Evolutionary conservation across 768 basidiomycete genomes (phyloP), one percentile per base, ranked within the genome.

Genomic region (Porphyrellus cyaneotinctus): DNA sequence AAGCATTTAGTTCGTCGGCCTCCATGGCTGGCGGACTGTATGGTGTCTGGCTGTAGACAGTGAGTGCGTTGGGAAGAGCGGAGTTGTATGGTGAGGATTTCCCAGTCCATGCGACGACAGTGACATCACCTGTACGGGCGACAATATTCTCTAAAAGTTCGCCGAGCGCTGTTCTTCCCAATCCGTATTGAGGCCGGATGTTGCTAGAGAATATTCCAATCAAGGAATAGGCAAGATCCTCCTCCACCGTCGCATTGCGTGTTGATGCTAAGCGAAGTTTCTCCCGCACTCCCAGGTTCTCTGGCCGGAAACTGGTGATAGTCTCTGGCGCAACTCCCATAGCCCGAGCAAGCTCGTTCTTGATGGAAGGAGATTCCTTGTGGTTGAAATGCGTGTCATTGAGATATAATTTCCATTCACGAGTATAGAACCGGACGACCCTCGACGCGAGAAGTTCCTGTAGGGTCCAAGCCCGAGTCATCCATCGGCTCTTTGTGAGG

Each of bases 261-360:
- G 32, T 44, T n/a, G 55, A 56, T 39, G 55, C 55, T 17, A 56
- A 43, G n/a, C 51, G 55, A 15, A 56, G 55, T 18, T 56, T 56
- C 24, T 48, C 56, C 17, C 56, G 52, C 22, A 49, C 37, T 4
- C 36, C 33, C 31, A 58, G 49, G 37, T 22, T 8, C 8, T 48
- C 31, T 1, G 53, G 56, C 11, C 38, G 45, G 15, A 55, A 58
- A 17, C 31, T 13, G 13, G 35, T 4, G 18, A 59, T 54, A 2
- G 31, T 42, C 14, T 28, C 12, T 10, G 30, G 43, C 12, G 43
- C 11, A 11, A 59, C 20, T 32, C 26, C 26, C 32, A 58, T 58
- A 6, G 52, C 52, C 17, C 50, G 4, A 3, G 52, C 49, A 3
- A 58, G 41, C 24, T 58, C 58, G 18, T 48, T 18, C 49, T 44